phyloP scores from a whole-genome alignment of 2,329 filamentous ascomycete genomes.

The Aotearoamyces nothofagi region DNA sequence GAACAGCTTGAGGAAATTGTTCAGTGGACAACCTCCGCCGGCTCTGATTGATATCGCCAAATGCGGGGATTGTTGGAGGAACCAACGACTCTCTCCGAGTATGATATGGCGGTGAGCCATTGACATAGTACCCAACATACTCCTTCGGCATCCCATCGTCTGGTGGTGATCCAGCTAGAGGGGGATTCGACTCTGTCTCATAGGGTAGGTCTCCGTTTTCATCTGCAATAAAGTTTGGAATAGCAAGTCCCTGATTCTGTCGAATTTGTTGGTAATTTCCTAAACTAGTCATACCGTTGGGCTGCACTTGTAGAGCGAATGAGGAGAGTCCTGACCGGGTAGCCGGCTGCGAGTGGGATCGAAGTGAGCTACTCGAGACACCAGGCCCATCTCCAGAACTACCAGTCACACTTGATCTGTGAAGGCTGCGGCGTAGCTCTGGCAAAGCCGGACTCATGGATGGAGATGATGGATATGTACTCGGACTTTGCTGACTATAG shows the following conservation, averaged over 20 bases:
- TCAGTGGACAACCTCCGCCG: constrained; percentile 17
- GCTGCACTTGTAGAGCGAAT: constrained; percentile 19
- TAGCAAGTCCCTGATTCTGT: constrained; percentile 29
- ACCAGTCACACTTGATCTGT: constrained; percentile 34
- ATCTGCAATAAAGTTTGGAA: constrained; percentile 41
- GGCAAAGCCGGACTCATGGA: constrained; percentile 27
- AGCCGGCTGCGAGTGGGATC: constrained; percentile 53
- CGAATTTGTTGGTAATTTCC: constrained; percentile 14
- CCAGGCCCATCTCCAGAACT: constrained; percentile 27
- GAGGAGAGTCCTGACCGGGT: constrained; percentile 22
- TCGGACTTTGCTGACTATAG: constrained; percentile 32
- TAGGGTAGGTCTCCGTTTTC: constrained; percentile 20
- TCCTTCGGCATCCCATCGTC: constrained; percentile 15
- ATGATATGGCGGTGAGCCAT: constrained; percentile 8
- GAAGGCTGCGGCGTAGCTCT: constrained; percentile 41
- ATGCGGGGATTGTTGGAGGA: constrained; percentile 16
- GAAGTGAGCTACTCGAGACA: constrained; percentile 36
- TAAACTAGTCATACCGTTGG: constrained; percentile 22
- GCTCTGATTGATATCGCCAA: constrained; percentile 15
- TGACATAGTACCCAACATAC: constrained; percentile 20
- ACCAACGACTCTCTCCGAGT: constrained; percentile 9
- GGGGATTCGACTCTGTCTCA: constrained; percentile 4
- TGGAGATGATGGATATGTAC: constrained; percentile 41
- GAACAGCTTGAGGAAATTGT: constrained; percentile 18
- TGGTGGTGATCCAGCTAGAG: constrained; percentile 2